Percentiles rank a stretch among this genome's conserved stretches.
Conservation (phyloP, 2,329 filamentous ascomycete species). For the Lachnellula subtilissima region DNA sequence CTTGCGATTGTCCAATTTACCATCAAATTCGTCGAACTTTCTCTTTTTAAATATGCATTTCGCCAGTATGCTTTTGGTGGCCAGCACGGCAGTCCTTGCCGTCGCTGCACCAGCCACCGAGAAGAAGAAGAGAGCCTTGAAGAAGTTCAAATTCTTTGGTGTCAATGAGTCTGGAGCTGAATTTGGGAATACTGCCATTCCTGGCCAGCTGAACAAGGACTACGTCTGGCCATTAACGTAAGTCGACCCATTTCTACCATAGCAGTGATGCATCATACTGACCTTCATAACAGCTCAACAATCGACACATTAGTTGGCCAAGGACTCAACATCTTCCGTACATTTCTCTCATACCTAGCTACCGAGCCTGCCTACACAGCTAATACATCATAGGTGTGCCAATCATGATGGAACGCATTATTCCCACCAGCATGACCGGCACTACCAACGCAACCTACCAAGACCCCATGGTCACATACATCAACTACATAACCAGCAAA, state of each 20-base stretch:
- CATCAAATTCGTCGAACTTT: neutral
- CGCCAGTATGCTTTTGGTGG: conserved; percentile 12
- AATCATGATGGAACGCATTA: conserved; percentile 53
- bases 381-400: conserved; percentile 38
- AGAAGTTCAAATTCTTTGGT: conserved; percentile 14
- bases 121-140: conserved; percentile 19
- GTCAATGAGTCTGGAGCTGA: conserved; percentile 52
- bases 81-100: conserved; percentile 20
- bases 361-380: conserved; percentile 26
- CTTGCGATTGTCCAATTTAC: too few relatives aligned
- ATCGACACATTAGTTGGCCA: conserved; percentile 18
- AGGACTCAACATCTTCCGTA: conserved; percentile 31
- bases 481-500: conserved; percentile 39
- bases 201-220: conserved; percentile 46
- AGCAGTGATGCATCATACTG: neutral
- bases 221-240: conserved; percentile 54
- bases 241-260: neutral
- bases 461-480: conserved; percentile 32
- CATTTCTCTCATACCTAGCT: neutral
- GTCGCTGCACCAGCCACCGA: conserved; percentile 20
- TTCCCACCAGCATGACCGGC: conserved; percentile 45
- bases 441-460: conserved; percentile 39
- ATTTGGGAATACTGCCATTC: conserved; percentile 52
- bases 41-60: conserved; percentile 15
- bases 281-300: conserved; percentile 5